Conservation (phyloP, 352 stramenopile species). For the Sclerospora graminicola region DNA sequence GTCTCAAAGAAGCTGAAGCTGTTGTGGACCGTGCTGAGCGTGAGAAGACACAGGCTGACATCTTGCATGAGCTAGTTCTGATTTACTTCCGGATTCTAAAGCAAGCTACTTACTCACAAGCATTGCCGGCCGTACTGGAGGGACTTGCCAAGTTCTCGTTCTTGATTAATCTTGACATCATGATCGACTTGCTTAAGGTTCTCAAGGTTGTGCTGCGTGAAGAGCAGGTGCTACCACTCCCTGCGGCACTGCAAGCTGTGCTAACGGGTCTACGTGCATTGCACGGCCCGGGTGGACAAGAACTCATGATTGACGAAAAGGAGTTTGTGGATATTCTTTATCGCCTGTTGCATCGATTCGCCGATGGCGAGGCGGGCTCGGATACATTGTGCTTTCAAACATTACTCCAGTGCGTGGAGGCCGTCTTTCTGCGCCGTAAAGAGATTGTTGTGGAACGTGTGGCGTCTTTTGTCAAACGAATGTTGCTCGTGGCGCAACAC, state of each 20-base stretch:
- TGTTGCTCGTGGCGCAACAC: conserved; percentile 86
- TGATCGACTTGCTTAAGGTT: conserved; percentile 93
- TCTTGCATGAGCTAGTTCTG: conserved; percentile 90
- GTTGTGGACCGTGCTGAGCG: conserved; percentile 88
- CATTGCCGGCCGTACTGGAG: conserved; percentile 87
- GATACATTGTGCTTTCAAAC: conserved; percentile 48
- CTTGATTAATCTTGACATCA: conserved; percentile 97
- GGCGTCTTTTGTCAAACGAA: conserved; percentile 92
- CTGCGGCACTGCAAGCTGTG: conserved; percentile 72
- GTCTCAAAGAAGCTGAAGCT: conserved; percentile 92
- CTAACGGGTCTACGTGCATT: conserved; percentile 90
- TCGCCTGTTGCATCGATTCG: conserved; percentile 70
- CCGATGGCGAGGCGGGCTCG: conserved; percentile 38
- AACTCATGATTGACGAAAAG: conserved; percentile 95
- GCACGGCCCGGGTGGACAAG: conserved; percentile 85
- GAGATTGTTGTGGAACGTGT: conserved; percentile 91
- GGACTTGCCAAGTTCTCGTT: conserved; percentile 94
- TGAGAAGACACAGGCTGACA: conserved; percentile 91
- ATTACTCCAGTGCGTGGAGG: conserved; percentile 86
- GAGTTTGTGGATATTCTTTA: conserved; percentile 95
- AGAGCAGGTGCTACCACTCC: conserved; percentile 59
- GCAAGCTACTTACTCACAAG: conserved; percentile 75
- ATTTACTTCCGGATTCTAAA: conserved; percentile 97
- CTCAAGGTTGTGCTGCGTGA: conserved; percentile 88
- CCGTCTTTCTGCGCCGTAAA: conserved; percentile 89